phyloP scores from a whole-genome alignment of 2,329 filamentous ascomycete genomes.

The Neopestalotiopsis clavispora region DNA sequence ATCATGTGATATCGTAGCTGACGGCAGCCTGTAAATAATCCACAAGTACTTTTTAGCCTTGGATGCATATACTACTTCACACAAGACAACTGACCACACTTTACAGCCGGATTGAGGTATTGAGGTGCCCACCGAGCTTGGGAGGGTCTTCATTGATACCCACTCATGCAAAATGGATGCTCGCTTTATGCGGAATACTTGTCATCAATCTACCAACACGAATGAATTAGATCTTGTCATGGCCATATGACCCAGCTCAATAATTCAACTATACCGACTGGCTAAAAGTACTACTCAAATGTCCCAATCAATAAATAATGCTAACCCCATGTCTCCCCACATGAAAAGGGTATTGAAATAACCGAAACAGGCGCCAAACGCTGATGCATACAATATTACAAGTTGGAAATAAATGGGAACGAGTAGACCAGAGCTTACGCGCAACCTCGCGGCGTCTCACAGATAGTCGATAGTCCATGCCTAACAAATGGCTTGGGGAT shows the following conservation, averaged over 20 bases:
- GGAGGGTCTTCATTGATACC: too few species aligned
- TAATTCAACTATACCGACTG: background rate
- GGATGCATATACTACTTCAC: too few species aligned
- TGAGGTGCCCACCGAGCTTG: too few species aligned
- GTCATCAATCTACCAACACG: too few species aligned
- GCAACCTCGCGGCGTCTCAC: background rate
- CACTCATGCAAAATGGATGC: too few species aligned
- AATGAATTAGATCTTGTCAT: background rate
- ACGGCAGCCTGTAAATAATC: too few species aligned
- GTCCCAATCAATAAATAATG: background rate
- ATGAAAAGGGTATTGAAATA: background rate
- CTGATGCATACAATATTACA: slow-evolving; percentile 26
- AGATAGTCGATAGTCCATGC: background rate
- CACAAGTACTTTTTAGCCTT: too few species aligned
- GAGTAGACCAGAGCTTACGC: background rate
- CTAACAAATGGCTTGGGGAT: background rate
- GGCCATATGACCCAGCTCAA: background rate
- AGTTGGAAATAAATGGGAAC: background rate
- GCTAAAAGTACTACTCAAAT: background rate
- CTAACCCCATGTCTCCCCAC: background rate
- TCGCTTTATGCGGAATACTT: too few species aligned
- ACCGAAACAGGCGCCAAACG: slow-evolving; percentile 27
- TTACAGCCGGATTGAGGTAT: too few species aligned
- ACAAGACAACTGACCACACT: too few species aligned
- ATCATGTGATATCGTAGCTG: too few species aligned